Conservation (phyloP, 768 basidiomycete genomes). For the Russula brevipes region DNA sequence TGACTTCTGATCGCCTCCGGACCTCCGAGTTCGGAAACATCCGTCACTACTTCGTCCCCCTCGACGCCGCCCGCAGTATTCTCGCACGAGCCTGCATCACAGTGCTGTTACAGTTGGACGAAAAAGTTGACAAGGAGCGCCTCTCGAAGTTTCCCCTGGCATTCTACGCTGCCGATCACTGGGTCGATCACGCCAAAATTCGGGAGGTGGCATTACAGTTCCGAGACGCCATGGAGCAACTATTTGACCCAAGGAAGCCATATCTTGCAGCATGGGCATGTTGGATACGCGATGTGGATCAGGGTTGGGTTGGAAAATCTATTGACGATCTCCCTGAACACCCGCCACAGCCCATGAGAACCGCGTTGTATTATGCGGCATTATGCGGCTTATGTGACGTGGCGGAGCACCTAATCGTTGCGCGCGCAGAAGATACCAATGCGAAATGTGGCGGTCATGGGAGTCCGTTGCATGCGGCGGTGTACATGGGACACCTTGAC, state of each 20-base stretch:
- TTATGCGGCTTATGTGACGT: neutral
- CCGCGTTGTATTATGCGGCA: neutral
- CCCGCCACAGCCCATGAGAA: neutral
- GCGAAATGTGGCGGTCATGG: neutral
- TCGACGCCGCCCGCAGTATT: neutral
- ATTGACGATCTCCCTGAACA: neutral
- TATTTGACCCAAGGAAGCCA: neutral
- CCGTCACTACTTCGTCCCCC: neutral
- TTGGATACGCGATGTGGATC: neutral
- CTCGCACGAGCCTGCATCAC: neutral
- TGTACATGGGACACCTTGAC: neutral
- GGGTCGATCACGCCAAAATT: neutral
- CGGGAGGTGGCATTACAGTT: neutral
- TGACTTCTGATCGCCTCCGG: neutral
- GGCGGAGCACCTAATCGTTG: neutral
- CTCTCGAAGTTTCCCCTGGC: neutral
- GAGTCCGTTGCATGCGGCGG: neutral
- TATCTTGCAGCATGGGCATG: neutral
- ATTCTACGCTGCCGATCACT: neutral
- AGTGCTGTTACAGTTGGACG: neutral
- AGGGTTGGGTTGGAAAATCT: neutral
- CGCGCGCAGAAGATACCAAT: neutral
- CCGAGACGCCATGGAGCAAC: neutral
- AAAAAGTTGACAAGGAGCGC: neutral
- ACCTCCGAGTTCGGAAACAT: neutral